These are phyloP conservation scores for Carnegiea gigantea DNA, from an alignment of 179 eudicot species.

Conservation along the genomic window DNA sequence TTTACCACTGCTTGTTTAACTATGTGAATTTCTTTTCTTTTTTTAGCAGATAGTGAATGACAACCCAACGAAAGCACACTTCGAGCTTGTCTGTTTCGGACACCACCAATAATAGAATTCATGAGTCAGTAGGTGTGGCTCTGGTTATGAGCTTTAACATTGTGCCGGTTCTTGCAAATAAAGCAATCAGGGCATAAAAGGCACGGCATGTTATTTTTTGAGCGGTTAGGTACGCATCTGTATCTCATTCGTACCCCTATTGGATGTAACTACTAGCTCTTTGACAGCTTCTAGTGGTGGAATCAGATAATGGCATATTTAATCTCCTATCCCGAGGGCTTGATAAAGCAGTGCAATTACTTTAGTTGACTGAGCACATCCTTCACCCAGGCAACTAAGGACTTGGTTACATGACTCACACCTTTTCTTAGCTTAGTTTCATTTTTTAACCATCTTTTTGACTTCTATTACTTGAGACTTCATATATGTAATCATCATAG, in stretches of 20 bases:
- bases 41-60: constrained; percentile 1
- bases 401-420: constrained; percentile 24
- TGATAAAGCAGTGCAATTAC: constrained; percentile 20
- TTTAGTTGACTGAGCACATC: constrained; percentile 31
- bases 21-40: background rate
- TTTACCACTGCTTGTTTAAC: constrained; percentile 6
- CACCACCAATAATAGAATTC: constrained; percentile 21
- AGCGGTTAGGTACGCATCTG: constrained; percentile 21
- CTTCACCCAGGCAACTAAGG: constrained; percentile 22
- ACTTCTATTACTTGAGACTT: background rate
- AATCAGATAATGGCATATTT: constrained; percentile 16
- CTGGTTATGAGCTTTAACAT: constrained; percentile 13
- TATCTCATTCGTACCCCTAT: background rate
- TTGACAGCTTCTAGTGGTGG: background rate
- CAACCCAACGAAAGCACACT: constrained; percentile 19
- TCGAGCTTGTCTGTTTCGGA: constrained; percentile 15
- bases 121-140: constrained; percentile 16
- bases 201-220: constrained; percentile 22
- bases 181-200: constrained; percentile 27
- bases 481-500: background rate
- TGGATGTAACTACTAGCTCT: background rate
- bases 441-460: background rate
- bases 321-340: constrained; percentile 15
- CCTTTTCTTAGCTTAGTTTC: constrained; percentile 19
- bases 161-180: constrained; percentile 22